A percentile compares a stretch with the other conserved stretches of the same genome.
Evolutionary conservation across 371 early-diverging fungal species (phyloP).

Genomic region (Mucor velutinosus): DNA sequence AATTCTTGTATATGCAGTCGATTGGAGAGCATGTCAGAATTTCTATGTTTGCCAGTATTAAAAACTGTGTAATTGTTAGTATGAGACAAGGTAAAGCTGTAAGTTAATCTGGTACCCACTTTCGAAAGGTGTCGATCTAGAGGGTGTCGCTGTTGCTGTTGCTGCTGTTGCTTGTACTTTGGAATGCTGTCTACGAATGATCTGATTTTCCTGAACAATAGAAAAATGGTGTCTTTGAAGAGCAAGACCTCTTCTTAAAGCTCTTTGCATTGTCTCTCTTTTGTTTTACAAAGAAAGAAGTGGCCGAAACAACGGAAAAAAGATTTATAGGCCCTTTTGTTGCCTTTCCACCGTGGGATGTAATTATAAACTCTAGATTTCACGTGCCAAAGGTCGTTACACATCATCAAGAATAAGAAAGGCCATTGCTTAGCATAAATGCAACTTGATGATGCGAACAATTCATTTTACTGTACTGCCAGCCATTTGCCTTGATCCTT

Average conservation of each 20-base stretch:
- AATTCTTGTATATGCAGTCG: conserved; percentile 9
- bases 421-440: neutral
- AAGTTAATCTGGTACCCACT: neutral
- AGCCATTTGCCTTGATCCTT: no score
- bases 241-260: neutral
- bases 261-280: neutral
- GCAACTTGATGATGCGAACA: neutral
- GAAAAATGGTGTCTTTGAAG: neutral
- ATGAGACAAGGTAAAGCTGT: no score
- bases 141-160: neutral
- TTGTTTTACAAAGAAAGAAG: neutral
- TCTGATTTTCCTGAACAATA: neutral
- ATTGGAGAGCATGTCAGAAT: neutral
- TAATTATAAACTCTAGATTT: neutral
- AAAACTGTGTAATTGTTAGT: neutral
- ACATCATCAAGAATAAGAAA: neutral
- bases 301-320: neutral
- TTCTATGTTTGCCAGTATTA: neutral
- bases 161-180: neutral
- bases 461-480: neutral
- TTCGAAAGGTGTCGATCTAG: neutral
- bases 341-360: neutral
- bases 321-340: neutral
- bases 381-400: neutral
- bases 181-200: neutral